A percentile compares a stretch with the other conserved stretches of the same genome.
phyloP scores from a whole-genome alignment of 2,329 filamentous ascomycete genomes.

The Colletotrichum sidae region DNA sequence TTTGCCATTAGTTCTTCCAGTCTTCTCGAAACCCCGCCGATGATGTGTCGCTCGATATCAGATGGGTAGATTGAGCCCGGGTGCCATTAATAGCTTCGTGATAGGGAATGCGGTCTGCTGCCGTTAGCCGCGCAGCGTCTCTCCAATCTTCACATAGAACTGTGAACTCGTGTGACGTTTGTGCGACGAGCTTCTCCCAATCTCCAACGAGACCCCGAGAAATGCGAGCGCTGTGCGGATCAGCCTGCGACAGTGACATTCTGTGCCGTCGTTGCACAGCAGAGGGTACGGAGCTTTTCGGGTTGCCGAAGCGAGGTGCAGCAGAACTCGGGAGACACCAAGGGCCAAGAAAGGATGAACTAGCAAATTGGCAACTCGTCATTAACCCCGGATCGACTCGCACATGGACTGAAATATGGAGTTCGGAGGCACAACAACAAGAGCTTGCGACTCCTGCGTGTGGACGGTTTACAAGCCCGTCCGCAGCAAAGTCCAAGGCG shows the following conservation, averaged over 20 bases:
- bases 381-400: slow-evolving; percentile 17
- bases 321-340: slow-evolving; percentile 16
- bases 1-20: too few species aligned
- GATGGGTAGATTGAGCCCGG: too few species aligned
- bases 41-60: too few species aligned
- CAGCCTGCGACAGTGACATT: slow-evolving; percentile 23
- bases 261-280: slow-evolving; percentile 35
- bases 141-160: slow-evolving; percentile 2
- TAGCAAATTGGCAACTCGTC: slow-evolving; percentile 19
- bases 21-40: too few species aligned
- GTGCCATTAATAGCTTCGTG: not conserved
- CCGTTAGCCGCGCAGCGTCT: not conserved
- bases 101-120: not conserved
- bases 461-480: not conserved
- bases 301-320: slow-evolving; percentile 25
- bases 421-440: not conserved
- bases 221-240: not conserved
- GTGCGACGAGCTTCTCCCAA: not conserved
- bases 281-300: slow-evolving; percentile 32
- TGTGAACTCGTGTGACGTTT: slow-evolving; percentile 2
- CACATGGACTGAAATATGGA: not conserved
- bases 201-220: not conserved
- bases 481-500: not conserved
- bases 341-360: slow-evolving; percentile 24
- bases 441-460: not conserved